Evolutionary conservation across 768 basidiomycete genomes (phyloP), one percentile per base, ranked within the genome.

Genomic region (Rhizopogon salebrosus): DNA sequence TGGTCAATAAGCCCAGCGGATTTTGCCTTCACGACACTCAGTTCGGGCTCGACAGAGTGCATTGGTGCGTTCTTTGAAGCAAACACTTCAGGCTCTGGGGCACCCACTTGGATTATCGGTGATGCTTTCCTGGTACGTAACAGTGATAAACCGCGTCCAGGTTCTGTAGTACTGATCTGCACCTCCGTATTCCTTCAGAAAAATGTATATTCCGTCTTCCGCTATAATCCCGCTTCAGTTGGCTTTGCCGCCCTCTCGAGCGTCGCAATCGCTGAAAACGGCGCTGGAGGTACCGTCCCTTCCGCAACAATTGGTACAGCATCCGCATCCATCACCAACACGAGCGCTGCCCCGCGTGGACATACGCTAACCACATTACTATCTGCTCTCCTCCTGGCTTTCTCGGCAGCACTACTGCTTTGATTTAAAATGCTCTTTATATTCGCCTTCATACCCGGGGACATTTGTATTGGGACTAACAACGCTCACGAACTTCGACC

Each of bases 191-290:
- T 24, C 18, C 4, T 43, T 41, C 53, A 68, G 54, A 84, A 84
- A 66, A 84, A 82, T 55, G 80, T 80, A 2, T 82, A 83, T 60
- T 75, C 78, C 0, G 79, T 83, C 0, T 82, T 75, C 66, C 69
- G 74, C 20, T 80, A 73, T 49, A 67, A 66, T 34, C 81, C 80
- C 0, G 60, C 80, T 1, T 66, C 76, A 0, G 68, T 83, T 39
- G 80, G 81, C 0, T 80, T 83, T 51, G 80, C 80, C 3, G 60
- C 61, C 2, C 71, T 80, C 34, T 75, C 80, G 0, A 53, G 52
- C 4, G 42, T 42, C 0, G 66, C 67, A 0, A 26, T 63, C 24
- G 61, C 66, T 13, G 22, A 54, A 52, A 68, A 68, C 11, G 67
- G 67, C 1, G 60, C 66, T 48, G 67, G 64, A 1, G 68, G 72